Conservation (phyloP, 2,329 filamentous ascomycete species). For the Colletotrichum sublineola region DNA sequence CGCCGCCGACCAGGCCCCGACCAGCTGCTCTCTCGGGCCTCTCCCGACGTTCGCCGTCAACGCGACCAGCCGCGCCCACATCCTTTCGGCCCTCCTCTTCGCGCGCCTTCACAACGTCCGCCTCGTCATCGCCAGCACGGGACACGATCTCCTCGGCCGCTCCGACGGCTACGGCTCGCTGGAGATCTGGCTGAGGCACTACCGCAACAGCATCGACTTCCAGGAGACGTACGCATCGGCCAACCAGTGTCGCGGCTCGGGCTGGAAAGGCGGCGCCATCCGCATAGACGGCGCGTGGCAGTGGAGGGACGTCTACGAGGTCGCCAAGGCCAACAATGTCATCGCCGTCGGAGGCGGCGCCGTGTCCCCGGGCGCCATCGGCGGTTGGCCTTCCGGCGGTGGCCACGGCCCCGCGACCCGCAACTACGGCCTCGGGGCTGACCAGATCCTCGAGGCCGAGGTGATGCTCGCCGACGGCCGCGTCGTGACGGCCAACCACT, state of each 20-base stretch:
- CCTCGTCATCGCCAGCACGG: constrained; percentile 58
- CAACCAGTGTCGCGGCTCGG: constrained; percentile 45
- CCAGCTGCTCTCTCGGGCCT: constrained; percentile 44
- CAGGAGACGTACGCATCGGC: constrained; percentile 45
- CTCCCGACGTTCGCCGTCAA: constrained; percentile 47
- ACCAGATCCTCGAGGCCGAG: constrained; percentile 58
- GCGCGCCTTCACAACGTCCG: constrained; percentile 51
- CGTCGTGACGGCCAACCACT: constrained; percentile 51
- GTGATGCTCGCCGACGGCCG: constrained; percentile 55
- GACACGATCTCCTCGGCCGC: constrained; percentile 57
- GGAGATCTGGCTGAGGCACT: constrained; percentile 51
- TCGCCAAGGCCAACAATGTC: constrained; percentile 48
- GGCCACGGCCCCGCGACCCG: constrained; percentile 56
- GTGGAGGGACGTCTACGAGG: constrained; percentile 51
- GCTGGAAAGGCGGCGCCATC: constrained; percentile 52
- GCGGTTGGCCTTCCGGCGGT: constrained; percentile 57
- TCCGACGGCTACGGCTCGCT: constrained; percentile 51
- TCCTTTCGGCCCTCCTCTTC: constrained; percentile 39
- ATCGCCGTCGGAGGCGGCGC: constrained; percentile 53
- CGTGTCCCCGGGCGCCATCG: constrained; percentile 47
- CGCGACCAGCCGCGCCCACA: constrained; percentile 42
- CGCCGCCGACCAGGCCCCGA: constrained; percentile 35
- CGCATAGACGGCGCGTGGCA: constrained; percentile 52
- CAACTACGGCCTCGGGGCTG: constrained; percentile 58
- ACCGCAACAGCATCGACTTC: constrained; percentile 50